These are phyloP conservation scores for Phialophora macrospora DNA, from an alignment of 2,329 filamentous ascomycete species.

Conservation along the genomic window DNA sequence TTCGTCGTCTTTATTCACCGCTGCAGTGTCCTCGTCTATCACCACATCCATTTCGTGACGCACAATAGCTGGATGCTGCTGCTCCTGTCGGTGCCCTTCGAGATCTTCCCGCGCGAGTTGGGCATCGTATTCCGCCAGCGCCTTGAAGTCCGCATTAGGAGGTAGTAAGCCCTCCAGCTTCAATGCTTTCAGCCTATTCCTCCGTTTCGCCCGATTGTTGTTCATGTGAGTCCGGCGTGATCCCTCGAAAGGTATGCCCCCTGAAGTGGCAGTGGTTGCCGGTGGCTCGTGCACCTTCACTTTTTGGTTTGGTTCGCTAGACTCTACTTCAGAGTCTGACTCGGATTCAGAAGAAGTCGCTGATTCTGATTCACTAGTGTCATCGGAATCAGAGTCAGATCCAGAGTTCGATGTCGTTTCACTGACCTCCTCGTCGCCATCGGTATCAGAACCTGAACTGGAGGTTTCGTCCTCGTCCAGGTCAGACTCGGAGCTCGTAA, in stretches of 20 bases:
- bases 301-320: not conserved
- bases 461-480: slow-evolving; percentile 28
- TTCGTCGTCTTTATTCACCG: not conserved
- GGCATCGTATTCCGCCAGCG: slow-evolving; percentile 27
- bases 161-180: slow-evolving; percentile 61
- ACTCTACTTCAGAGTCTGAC: slow-evolving; percentile 46
- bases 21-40: not conserved
- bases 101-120: slow-evolving; percentile 37
- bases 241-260: slow-evolving; percentile 56
- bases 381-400: slow-evolving; percentile 38
- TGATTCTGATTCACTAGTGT: slow-evolving; percentile 35
- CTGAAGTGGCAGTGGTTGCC: slow-evolving; percentile 8
- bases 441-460: slow-evolving; percentile 27
- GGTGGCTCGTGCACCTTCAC: not conserved
- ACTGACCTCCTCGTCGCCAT: slow-evolving; percentile 35
- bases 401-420: slow-evolving; percentile 39
- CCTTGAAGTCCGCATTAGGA: slow-evolving; percentile 53
- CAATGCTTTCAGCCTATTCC: slow-evolving; percentile 57
- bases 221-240: slow-evolving; percentile 57
- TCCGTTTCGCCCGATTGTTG: slow-evolving; percentile 60
- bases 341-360: slow-evolving; percentile 44
- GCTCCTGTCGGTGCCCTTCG: slow-evolving; percentile 46
- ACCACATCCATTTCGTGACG: not conserved
- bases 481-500: slow-evolving; percentile 19
- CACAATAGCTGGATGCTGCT: not conserved